A percentile compares a stretch with the other conserved stretches of the same genome.
Conservation (phyloP, 2,329 filamentous ascomycete genomes). For the Colletotrichum sp. region DNA sequence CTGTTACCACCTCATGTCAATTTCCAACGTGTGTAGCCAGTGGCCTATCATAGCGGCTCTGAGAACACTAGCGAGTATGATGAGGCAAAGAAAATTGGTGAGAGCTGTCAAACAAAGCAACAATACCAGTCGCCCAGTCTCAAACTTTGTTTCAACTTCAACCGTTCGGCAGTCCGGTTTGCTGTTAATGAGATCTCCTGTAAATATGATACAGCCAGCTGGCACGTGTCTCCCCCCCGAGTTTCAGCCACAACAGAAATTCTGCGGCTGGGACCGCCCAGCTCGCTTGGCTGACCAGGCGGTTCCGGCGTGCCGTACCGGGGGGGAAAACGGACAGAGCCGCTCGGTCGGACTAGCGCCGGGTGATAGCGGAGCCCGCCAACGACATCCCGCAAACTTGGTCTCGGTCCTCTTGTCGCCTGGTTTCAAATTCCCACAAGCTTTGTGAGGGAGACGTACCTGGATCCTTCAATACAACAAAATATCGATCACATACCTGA, state of each 20-base stretch:
- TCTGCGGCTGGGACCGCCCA: background rate
- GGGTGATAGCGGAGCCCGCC: conserved; percentile 2
- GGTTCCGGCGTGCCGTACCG: background rate
- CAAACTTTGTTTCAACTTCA: background rate
- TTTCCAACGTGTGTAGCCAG: background rate
- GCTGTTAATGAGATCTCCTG: background rate
- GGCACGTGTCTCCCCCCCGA: background rate
- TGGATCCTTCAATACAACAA: background rate
- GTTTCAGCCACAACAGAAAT: background rate
- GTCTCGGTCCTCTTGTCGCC: background rate
- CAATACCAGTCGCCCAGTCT: background rate
- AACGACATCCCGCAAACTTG: conserved; percentile 6
- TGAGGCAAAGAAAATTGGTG: background rate
- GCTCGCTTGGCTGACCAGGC: background rate
- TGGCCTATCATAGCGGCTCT: background rate
- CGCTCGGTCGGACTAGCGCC: conserved; percentile 1
- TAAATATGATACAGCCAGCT: background rate
- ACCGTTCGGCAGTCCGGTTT: background rate
- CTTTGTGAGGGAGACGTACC: background rate
- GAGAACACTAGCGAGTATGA: background rate
- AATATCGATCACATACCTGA: background rate
- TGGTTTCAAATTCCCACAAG: background rate
- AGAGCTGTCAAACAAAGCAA: background rate
- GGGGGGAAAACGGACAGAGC: background rate
- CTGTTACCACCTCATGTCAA: background rate